Percentiles rank a stretch among this genome's conserved stretches.
phyloP scores from a whole-genome alignment of 805 yeast genomes.

The Saturnispora ahearnii region DNA sequence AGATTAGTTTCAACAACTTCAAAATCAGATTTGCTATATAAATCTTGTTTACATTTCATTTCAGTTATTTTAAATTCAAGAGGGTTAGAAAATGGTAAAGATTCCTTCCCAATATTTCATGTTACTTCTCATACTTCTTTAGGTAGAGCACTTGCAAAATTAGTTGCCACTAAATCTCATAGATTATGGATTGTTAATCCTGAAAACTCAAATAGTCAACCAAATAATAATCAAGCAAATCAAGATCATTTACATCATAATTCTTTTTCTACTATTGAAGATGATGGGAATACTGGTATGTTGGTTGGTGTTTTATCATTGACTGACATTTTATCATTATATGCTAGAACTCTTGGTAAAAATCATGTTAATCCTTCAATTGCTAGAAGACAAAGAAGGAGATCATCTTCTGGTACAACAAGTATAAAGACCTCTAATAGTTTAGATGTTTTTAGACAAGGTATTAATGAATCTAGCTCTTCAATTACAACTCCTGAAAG shows the following conservation, averaged over 20 bases:
- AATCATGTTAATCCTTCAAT: slow-evolving; percentile 66
- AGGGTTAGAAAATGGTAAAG: slow-evolving; percentile 91
- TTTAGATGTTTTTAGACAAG: slow-evolving; percentile 36
- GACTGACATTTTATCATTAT: slow-evolving; percentile 77
- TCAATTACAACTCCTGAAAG: neutral
- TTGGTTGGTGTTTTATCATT: slow-evolving; percentile 86
- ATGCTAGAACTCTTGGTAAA: slow-evolving; percentile 69
- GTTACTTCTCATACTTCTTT: slow-evolving; percentile 72
- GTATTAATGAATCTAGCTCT: slow-evolving; percentile 18
- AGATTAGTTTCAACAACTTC: slow-evolving; percentile 80
- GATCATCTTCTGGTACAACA: slow-evolving; percentile 36
- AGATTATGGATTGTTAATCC: slow-evolving; percentile 79
- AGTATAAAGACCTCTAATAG: slow-evolving; percentile 30
- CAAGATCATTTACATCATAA: slow-evolving; percentile 3
- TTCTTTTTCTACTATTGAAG: slow-evolving; percentile 17
- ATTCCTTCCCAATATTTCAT: slow-evolving; percentile 93
- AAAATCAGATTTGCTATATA: slow-evolving; percentile 72
- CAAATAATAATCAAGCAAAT: slow-evolving; percentile 11
- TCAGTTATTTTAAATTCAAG: slow-evolving; percentile 78
- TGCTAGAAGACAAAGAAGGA: slow-evolving; percentile 84
- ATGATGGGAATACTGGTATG: slow-evolving; percentile 52
- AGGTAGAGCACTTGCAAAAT: slow-evolving; percentile 84
- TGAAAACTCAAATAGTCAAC: slow-evolving; percentile 14
- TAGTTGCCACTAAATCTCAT: slow-evolving; percentile 92
- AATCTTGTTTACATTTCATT: slow-evolving; percentile 80